Evolutionary conservation across 139 green algal species (phyloP).

Genomic region (Chlorella sp.): DNA sequence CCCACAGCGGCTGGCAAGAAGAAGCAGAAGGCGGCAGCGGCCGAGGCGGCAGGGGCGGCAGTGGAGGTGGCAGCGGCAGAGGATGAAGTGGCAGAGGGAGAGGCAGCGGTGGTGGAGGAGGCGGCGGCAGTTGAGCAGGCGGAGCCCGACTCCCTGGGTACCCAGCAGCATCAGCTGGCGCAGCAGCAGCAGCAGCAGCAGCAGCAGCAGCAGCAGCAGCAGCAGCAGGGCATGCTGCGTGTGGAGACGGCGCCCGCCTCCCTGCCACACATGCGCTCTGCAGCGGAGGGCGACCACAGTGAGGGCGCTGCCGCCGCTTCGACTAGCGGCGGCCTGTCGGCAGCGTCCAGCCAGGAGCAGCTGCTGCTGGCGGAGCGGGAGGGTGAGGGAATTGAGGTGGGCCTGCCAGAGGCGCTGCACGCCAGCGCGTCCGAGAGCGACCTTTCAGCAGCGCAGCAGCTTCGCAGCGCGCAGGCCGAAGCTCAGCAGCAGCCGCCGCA

Average conservation of each 20-base stretch:
- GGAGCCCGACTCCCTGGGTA: too few species aligned
- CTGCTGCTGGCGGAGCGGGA: background rate
- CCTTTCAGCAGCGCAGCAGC: background rate
- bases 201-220: background rate
- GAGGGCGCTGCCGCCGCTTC: background rate
- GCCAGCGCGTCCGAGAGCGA: conserved; percentile 8
- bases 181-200: conserved; percentile 21
- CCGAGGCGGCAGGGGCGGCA: conserved; percentile 12
- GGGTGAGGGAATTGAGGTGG: background rate
- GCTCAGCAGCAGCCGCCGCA: background rate
- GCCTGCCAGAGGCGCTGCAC: background rate
- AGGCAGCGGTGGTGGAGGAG: conserved; percentile 17
- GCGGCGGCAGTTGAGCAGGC: background rate
- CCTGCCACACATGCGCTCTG: background rate
- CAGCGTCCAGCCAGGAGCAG: background rate
- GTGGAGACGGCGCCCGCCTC: conserved; percentile 16
- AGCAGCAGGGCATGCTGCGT: conserved; percentile 26
- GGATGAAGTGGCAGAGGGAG: conserved; percentile 17
- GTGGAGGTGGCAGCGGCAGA: background rate
- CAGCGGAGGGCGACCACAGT: background rate
- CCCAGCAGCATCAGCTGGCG: conserved; percentile 26
- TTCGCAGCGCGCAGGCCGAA: background rate
- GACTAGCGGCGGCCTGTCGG: background rate
- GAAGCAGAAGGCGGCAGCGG: background rate
- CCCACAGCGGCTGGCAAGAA: background rate